Conservation (phyloP, 2,329 filamentous ascomycete genomes). For the Didymella pinodella region DNA sequence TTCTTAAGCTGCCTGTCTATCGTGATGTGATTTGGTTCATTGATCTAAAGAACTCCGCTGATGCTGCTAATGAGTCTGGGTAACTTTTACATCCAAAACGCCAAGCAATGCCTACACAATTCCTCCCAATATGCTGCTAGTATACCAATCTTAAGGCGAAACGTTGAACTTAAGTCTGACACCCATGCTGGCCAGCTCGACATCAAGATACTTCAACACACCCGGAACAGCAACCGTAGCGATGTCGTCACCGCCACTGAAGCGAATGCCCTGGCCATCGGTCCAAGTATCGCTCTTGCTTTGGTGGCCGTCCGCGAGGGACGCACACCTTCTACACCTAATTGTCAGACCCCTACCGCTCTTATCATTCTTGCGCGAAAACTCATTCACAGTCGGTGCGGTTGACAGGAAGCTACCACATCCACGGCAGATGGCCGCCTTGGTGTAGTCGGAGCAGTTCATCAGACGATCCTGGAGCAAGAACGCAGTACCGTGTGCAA, state of each 20-base stretch:
- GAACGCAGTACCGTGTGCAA: slow-evolving; percentile 95
- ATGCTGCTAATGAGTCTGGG: slow-evolving; percentile 19
- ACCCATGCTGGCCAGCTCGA: slow-evolving; percentile 95
- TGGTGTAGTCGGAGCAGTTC: slow-evolving; percentile 95
- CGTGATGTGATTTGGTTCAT: slow-evolving; percentile 1
- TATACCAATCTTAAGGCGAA: slow-evolving; percentile 49
- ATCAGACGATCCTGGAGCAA: slow-evolving; percentile 92
- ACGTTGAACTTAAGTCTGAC: slow-evolving; percentile 94
- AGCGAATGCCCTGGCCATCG: slow-evolving; percentile 84
- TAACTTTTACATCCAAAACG: slow-evolving; percentile 25
- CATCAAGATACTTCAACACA: slow-evolving; percentile 90
- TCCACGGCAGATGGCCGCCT: slow-evolving; percentile 84
- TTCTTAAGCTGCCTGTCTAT: background rate
- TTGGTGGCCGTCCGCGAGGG: slow-evolving; percentile 54
- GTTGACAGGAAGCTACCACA: slow-evolving; percentile 93
- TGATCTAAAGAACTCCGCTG: slow-evolving; percentile 20
- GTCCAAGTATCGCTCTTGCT: slow-evolving; percentile 83
- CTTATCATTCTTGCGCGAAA: slow-evolving; percentile 67
- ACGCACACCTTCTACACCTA: slow-evolving; percentile 81
- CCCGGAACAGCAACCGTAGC: slow-evolving; percentile 92
- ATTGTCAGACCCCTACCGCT: slow-evolving; percentile 72
- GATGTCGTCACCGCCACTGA: slow-evolving; percentile 88
- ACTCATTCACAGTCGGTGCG: slow-evolving; percentile 72
- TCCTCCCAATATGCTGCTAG: slow-evolving; percentile 1
- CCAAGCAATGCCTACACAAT: slow-evolving; percentile 21